Base-by-base conservation (phyloP, 768 basidiomycete species). In the Amanita pallidorosea region DNA sequence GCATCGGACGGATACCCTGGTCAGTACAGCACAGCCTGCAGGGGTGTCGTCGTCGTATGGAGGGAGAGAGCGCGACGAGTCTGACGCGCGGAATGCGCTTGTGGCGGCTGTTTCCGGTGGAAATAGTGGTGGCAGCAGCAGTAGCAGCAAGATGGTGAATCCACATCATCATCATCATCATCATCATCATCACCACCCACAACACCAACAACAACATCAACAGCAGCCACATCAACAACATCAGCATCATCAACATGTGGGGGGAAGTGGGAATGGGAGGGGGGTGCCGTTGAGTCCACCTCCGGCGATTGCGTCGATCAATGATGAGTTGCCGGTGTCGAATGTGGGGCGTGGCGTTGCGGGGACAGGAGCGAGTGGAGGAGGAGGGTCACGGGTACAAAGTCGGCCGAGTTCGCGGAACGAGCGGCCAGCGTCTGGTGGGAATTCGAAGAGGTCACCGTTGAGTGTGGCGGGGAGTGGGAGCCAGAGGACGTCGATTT, bases 1-100 rank as follows among this genome's bases (percentile, higher is more conserved):
- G 27, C 58, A 61, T 17, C 58, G 63, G 13, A 54, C 62, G 1
- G 63, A 65, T 52, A 65, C 63, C 20, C 40, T 63, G 15, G 50
- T 63, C 23, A 61, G 56, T 5, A 53, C 56, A 17, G 15, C 46
- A 46, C 48, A 36, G 27, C 31, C 45, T 31, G 20, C n/a, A 17
- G 46, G 46, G 13, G 22, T n/a, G n/a, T n/a, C n/a, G n/a, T n/a
- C n/a, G n/a, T n/a, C 5, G 7, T 8, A 18, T 31, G 7, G n/a
- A 1, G 35, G 46, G 4, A 18, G 53, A n/a, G 47, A 53, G 22
- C 36, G 47, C 15, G 53, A 54, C 23, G 44, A 54, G 7, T 46
- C 46, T 18, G 47, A 50, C 17, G 53, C 47, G 5, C 20, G 47
- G 4, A 40, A 22, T 36, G 44, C 50, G n/a, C 33, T 52, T 11